phyloP scores from a whole-genome alignment of 257 asterid genomes.

The Verbena officinalis region DNA sequence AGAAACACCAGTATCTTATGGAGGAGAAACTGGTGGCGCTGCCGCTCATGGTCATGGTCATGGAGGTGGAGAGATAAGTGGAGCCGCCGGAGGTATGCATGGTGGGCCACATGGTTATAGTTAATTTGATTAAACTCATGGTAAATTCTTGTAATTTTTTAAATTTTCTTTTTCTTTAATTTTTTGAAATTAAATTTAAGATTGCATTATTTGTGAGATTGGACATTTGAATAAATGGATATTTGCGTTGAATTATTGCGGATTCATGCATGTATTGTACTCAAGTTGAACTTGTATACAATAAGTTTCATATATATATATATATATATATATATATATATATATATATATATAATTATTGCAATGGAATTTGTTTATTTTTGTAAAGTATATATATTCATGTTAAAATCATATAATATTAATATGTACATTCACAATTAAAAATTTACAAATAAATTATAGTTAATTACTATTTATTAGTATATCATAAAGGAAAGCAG shows the following conservation, averaged over 20 bases:
- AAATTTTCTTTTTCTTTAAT: background rate
- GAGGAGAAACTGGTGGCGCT: constrained; percentile 22
- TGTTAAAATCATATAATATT: too few relatives aligned
- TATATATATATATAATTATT: background rate
- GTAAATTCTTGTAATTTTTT: too few relatives aligned
- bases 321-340: background rate
- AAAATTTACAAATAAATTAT: too few relatives aligned
- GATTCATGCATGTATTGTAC: background rate
- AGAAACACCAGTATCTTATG: constrained; percentile 21
- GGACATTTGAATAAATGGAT: background rate
- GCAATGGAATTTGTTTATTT: too few relatives aligned
- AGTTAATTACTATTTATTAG: too few relatives aligned
- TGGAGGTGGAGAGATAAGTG: constrained; percentile 29
- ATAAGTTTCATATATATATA: too few relatives aligned
- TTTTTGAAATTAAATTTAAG: background rate
- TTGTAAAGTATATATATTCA: too few relatives aligned
- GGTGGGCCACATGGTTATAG: constrained; percentile 31
- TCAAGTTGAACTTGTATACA: too few relatives aligned
- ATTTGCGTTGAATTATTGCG: background rate
- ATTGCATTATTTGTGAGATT: background rate
- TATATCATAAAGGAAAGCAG: too few relatives aligned
- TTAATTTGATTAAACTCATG: background rate
- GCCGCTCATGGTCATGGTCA: background rate
- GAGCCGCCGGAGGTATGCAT: constrained; percentile 14
- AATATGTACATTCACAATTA: too few relatives aligned